Conservation (phyloP, 1,139 yeast species). For the Magnusiomyces suaveolens region DNA sequence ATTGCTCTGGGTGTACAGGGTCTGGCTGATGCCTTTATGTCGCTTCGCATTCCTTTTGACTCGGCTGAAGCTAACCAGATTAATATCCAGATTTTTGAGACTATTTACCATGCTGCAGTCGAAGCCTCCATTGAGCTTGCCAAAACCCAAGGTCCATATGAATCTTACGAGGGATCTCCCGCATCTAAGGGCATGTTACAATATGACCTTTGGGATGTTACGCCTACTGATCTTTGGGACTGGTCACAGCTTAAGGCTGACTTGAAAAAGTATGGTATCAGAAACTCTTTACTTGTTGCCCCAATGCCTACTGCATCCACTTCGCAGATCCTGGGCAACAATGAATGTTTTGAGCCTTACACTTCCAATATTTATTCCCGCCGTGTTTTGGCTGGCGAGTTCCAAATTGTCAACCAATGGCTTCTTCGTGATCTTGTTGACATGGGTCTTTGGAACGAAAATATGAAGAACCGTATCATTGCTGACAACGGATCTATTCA, state of each 20-base stretch:
- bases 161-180: constrained; percentile 66
- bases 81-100: constrained; percentile 76
- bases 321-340: constrained; percentile 79
- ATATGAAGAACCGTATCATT: constrained; percentile 72
- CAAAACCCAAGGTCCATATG: constrained; percentile 52
- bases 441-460: constrained; percentile 70
- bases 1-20: constrained; percentile 89
- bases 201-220: constrained; percentile 70
- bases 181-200: constrained; percentile 72
- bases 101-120: constrained; percentile 78
- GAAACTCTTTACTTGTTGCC: constrained; percentile 78
- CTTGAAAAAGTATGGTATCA: constrained; percentile 52
- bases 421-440: constrained; percentile 72
- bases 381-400: constrained; percentile 81
- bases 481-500: constrained; percentile 83
- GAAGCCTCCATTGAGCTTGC: constrained; percentile 77
- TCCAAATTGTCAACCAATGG: constrained; percentile 80
- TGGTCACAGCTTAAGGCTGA: constrained; percentile 64
- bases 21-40: constrained; percentile 74
- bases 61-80: constrained; percentile 59
- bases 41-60: constrained; percentile 70
- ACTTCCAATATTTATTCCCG: constrained; percentile 82
- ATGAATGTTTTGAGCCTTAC: constrained; percentile 87
- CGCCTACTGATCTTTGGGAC: constrained; percentile 62
- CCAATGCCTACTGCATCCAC: constrained; percentile 97